Base-by-base conservation (phyloP, 805 yeast genomes). In the Metschnikowia cubensis region DNA sequence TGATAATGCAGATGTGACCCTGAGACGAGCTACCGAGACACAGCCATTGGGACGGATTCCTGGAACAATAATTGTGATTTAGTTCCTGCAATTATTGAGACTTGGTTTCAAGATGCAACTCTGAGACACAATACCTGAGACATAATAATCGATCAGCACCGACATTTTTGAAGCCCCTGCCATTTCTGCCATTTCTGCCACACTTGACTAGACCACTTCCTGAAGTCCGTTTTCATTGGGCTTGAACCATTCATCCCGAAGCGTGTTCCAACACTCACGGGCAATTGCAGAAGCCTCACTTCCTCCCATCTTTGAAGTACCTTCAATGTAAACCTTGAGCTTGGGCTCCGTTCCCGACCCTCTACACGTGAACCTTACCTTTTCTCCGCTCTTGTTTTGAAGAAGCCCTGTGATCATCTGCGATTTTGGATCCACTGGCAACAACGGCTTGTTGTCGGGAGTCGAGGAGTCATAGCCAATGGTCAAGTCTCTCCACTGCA, bases 301-400 rank as follows among this genome's bases (percentile, higher is more conserved):
- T 40, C 77, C 87, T 7, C 71, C 64, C 29, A 36, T 36, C 0
- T 54, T 45, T 0, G 89, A 76, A 38, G 67, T 67, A 0, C 95
- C 94, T 63, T 92, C 99, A 33, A 92, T 84, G 68, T 92, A 92
- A 0, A 92, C 87, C 66, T 92, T 92, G 55, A 92, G 73, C 64
- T 92, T 92, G 2, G 97, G 97, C 65, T 92, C 99, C 0, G 99
- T 92, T 10, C 99, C 99, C 3, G 96, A 89, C 0, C 97, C 97
- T 47, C 99, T 77, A 45, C 88, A 83, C 0, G 98, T 91, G 62
- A 91, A 84, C 34, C 96, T 70, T 2, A 89, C 82, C 18, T 55
- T 56, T 38, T 73, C 79, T 1, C 39, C 56, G 15, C 25, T 25
- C 15, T 14, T 8, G 4, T 42, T 34, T 11, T 39, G 44, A 20